phyloP scores from a whole-genome alignment of 2,329 filamentous ascomycete genomes.

The Diaporthe longicolla region DNA sequence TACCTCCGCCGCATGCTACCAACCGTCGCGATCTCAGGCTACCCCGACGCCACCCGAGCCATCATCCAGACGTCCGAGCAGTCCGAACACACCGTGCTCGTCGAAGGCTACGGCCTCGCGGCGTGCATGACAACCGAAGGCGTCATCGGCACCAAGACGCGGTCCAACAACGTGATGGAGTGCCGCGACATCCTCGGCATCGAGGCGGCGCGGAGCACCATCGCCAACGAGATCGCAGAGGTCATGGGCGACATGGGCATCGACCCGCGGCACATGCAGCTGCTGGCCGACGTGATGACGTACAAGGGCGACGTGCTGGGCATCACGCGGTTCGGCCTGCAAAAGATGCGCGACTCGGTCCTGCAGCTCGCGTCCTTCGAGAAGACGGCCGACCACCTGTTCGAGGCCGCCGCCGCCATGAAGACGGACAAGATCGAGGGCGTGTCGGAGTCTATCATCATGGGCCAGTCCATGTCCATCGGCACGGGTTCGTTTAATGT shows the following conservation, averaged over 20 bases:
- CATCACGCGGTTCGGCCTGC: slow-evolving; percentile 95
- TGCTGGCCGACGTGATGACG: slow-evolving; percentile 98
- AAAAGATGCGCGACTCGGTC: slow-evolving; percentile 96
- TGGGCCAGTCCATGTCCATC: slow-evolving; percentile 93
- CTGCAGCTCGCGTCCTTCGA: slow-evolving; percentile 96
- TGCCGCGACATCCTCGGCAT: slow-evolving; percentile 90
- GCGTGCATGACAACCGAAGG: slow-evolving; percentile 95
- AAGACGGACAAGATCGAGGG: slow-evolving; percentile 94
- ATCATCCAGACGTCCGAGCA: slow-evolving; percentile 87
- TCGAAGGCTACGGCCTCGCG: slow-evolving; percentile 93
- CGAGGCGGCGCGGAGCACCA: slow-evolving; percentile 91
- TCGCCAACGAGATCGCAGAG: slow-evolving; percentile 86
- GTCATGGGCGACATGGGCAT: slow-evolving; percentile 98
- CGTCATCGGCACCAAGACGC: slow-evolving; percentile 81
- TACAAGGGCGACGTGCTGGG: slow-evolving; percentile 98
- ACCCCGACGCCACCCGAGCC: slow-evolving; percentile 86
- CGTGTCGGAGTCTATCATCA: slow-evolving; percentile 97
- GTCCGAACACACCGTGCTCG: slow-evolving; percentile 80
- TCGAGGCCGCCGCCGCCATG: slow-evolving; percentile 92
- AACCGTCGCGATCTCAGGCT: slow-evolving; percentile 88
- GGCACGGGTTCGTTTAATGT: slow-evolving; percentile 95
- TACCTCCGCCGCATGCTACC: slow-evolving; percentile 87
- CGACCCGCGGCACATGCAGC: slow-evolving; percentile 97
- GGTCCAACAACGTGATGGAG: slow-evolving; percentile 92
- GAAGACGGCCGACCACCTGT: slow-evolving; percentile 97